These are phyloP conservation scores for Nelumbo lutea DNA, from an alignment of 164 flowering plant species.

Conservation along the genomic window DNA sequence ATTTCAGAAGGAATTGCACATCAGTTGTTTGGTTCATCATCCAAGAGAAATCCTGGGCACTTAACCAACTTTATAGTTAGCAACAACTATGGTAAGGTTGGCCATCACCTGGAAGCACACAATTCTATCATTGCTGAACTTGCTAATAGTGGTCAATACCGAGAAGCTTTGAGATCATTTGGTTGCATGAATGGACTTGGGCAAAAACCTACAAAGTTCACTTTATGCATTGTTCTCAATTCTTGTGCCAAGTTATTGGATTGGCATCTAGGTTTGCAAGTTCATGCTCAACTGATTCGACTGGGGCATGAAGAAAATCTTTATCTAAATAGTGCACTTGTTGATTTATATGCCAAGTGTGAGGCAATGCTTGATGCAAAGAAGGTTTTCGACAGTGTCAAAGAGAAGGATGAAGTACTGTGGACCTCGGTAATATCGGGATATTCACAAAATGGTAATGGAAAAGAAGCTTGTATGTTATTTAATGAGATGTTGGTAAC, in stretches of 20 bases:
- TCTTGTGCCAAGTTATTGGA: conserved; percentile 21
- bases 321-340: conserved; percentile 34
- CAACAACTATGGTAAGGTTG: not conserved
- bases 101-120: not conserved
- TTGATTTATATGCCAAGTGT: conserved; percentile 40
- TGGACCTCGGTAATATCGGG: conserved; percentile 47
- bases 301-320: conserved; percentile 26
- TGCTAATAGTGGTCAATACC: conserved; percentile 14
- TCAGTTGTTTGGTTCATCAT: not conserved
- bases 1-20: conserved; percentile 9
- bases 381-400: conserved; percentile 32
- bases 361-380: conserved; percentile 27
- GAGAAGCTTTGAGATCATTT: conserved; percentile 24
- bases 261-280: conserved; percentile 30
- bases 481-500: conserved; percentile 37
- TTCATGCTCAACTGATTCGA: conserved; percentile 32
- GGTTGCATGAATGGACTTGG: conserved; percentile 13
- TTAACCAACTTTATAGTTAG: not conserved
- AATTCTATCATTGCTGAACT: not conserved
- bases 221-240: conserved; percentile 21
- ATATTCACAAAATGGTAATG: conserved; percentile 32
- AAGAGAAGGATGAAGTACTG: conserved; percentile 36
- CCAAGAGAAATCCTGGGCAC: not conserved
- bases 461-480: conserved; percentile 31
- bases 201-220: conserved; percentile 19